phyloP scores from a whole-genome alignment of 805 yeast genomes.

The Wickerhamomyces hampshirensis region DNA sequence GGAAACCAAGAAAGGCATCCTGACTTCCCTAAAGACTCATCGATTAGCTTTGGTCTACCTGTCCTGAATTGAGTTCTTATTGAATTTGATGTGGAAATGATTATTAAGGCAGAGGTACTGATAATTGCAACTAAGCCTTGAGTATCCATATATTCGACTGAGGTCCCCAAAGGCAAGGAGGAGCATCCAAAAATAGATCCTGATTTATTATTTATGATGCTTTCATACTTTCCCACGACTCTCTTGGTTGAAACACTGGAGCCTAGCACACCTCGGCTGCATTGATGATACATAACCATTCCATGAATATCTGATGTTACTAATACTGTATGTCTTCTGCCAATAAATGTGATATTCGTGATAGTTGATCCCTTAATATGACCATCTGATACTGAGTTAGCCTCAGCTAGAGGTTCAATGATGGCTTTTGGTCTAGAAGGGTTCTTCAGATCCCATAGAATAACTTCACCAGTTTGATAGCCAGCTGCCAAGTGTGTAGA shows the following conservation, averaged over 20 bases:
- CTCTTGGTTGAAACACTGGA: conserved; percentile 42
- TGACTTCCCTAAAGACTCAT: conserved; percentile 27
- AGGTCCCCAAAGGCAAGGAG: conserved; percentile 58
- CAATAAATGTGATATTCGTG: conserved; percentile 41
- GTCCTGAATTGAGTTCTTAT: conserved; percentile 49
- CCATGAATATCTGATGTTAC: conserved; percentile 55
- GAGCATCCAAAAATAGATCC: conserved; percentile 38
- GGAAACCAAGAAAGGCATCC: conserved; percentile 68
- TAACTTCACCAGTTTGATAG: conserved; percentile 55
- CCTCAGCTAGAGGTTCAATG: conserved; percentile 17
- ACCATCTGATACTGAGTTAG: conserved; percentile 26
- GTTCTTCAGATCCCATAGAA: conserved; percentile 59
- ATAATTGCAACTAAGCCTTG: conserved; percentile 58
- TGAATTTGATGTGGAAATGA: conserved; percentile 51
- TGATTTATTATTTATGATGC: conserved; percentile 10
- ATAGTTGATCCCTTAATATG: conserved; percentile 31
- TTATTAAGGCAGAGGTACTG: conserved; percentile 43
- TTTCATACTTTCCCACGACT: conserved; percentile 45
- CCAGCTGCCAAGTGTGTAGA: conserved; percentile 70
- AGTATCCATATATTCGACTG: conserved; percentile 47
- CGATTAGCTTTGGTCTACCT: conserved; percentile 39
- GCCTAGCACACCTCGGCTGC: conserved; percentile 52
- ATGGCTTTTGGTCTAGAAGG: conserved; percentile 25
- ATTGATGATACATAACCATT: conserved; percentile 58
- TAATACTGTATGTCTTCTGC: conserved; percentile 50